phyloP scores from a whole-genome alignment of 2,329 filamentous ascomycete genomes.

The Aspergillus carbonarius region DNA sequence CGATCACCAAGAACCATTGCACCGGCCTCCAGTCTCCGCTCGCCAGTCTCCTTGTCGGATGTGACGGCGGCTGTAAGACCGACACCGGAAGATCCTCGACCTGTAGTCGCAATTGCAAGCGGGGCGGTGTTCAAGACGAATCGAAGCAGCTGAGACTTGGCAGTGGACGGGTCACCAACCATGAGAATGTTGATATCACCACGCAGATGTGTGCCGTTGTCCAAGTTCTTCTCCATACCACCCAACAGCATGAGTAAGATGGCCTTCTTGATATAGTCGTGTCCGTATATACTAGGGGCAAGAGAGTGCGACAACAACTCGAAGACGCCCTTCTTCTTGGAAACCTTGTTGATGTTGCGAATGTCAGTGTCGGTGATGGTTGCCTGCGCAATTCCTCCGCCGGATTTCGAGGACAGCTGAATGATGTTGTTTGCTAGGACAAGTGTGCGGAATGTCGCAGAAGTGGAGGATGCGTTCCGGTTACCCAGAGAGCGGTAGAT shows the following conservation, averaged over 20 bases:
- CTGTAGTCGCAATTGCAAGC: conserved; percentile 93
- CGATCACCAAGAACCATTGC: conserved; percentile 98
- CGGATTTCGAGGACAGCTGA: conserved; percentile 90
- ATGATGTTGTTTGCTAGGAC: conserved; percentile 95
- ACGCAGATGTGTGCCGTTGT: conserved; percentile 95
- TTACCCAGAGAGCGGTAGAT: conserved; percentile 94
- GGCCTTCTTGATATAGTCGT: conserved; percentile 97
- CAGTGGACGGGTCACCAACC: conserved; percentile 97
- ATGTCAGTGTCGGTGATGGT: conserved; percentile 96
- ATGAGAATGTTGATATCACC: conserved; percentile 99
- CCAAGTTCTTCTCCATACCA: conserved; percentile 97
- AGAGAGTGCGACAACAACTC: conserved; percentile 90
- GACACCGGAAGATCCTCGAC: conserved; percentile 93
- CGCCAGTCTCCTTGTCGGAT: conserved; percentile 94
- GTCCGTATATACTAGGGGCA: conserved; percentile 93
- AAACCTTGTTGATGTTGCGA: conserved; percentile 95
- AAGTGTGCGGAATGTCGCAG: conserved; percentile 90
- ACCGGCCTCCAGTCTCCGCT: conserved; percentile 90
- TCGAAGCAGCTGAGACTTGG: conserved; percentile 94
- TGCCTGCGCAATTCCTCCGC: conserved; percentile 86
- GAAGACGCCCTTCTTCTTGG: conserved; percentile 92
- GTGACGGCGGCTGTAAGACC: conserved; percentile 97
- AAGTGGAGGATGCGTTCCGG: conserved; percentile 84
- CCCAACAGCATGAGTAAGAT: conserved; percentile 92
- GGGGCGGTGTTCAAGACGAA: conserved; percentile 98